Evolutionary conservation across 306 rosid species (phyloP), one percentile per base, ranked within the genome.

Genomic region (Hippophae gyantsensis): DNA sequence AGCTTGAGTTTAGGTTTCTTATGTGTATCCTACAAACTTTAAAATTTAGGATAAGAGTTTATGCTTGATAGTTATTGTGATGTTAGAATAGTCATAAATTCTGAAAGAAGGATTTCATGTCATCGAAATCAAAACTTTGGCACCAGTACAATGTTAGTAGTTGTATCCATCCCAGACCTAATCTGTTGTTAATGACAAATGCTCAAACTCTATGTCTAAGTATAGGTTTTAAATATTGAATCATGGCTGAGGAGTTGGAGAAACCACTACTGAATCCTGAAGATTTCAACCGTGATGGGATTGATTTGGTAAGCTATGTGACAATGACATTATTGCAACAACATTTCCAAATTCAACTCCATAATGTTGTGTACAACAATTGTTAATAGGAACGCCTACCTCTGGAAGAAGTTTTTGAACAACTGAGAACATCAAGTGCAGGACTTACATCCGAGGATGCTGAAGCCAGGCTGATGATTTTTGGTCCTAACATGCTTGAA

Each of bases 391-490:
- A 82, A 72, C 87, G 76, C 57, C 63, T 88, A 62, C 96, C 96
- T 7, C 60, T 88, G 38, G 94, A 72, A 60, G 86, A 88, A 73
- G 96, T 88, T 13, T 88, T 88, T 57, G 84, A 88, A 55, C 87
- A 72, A 71, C 75, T 88, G 49, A 78, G 75, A 72, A 88, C 96
- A 56, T 80, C 96, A 3, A 63, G 60, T 3, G 18, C 57, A 56
- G 96, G 96, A 69, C 96, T 88, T 70, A 76, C 96, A 6, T 75
- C 87, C 3, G 87, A 74, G 7, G 96, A 88, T 71, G 96, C 87
- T 54, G 87, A 80, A 71, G 86, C 78, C 60, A 79, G 96, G 47
- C 55, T 76, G 62, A 25, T 11, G 32, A 85, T 88, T 67, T 88
- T 88, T 71, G 96, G 96, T 41, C 83, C 68, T 51, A 88, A 88